Percentiles rank a stretch among this genome's conserved stretches.
These are phyloP conservation scores for Quercus lobata DNA, from an alignment of 331 rosid genomes.

Conservation along the genomic window DNA sequence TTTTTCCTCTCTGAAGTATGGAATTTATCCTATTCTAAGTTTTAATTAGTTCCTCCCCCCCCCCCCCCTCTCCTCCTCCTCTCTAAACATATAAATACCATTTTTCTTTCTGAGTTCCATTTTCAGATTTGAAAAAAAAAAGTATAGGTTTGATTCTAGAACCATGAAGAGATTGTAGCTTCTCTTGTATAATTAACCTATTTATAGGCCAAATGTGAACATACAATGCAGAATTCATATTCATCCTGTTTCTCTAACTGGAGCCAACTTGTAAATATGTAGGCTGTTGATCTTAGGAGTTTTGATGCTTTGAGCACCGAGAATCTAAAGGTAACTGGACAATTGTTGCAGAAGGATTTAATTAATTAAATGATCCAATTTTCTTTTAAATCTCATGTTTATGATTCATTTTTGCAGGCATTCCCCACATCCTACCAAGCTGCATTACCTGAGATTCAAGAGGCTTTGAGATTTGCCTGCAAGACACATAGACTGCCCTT, in stretches of 20 bases:
- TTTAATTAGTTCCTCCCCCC: not conserved
- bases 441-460: slow-evolving; percentile 68
- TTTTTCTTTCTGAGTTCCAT: too few species aligned
- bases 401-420: slow-evolving; percentile 40
- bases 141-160: not conserved
- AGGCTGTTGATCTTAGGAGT: slow-evolving; percentile 86
- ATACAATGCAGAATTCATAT: not conserved
- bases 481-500: slow-evolving; percentile 78
- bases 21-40: not conserved
- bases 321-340: slow-evolving; percentile 48
- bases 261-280: slow-evolving; percentile 36
- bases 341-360: slow-evolving; percentile 8
- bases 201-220: slow-evolving; percentile 7
- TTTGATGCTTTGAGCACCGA: slow-evolving; percentile 42
- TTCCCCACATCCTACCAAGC: slow-evolving; percentile 48
- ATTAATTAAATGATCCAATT: slow-evolving; percentile 11
- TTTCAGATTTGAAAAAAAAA: not conserved
- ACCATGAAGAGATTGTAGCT: not conserved
- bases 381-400: slow-evolving; percentile 5
- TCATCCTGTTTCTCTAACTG: slow-evolving; percentile 21
- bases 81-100: too few species aligned
- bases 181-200: not conserved
- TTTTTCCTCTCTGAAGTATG: not conserved
- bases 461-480: slow-evolving; percentile 71
- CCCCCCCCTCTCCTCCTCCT: too few species aligned